Evolutionary conservation across 192 early-diverging fungal genomes (phyloP), one percentile per base, ranked within the genome.

Genomic region (Linnemannia exigua): DNA sequence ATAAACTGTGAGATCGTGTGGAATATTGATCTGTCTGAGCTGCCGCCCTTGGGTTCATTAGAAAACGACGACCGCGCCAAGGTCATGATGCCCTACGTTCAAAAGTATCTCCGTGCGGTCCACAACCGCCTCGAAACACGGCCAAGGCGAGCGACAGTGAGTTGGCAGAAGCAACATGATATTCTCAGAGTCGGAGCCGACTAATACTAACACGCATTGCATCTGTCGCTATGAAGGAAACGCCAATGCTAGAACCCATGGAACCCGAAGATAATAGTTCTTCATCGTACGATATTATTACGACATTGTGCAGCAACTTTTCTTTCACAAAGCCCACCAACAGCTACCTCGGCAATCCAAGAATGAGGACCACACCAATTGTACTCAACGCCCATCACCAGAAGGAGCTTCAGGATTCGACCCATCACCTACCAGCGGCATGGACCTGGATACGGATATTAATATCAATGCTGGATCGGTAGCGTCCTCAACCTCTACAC

Each of bases 1-100:
- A 58, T 8, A 1, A 74, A 74, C 51, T 74, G 72, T 61, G 72
- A 58, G 5, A 61, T 74, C 22, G 35, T 74, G 3, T 51, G 72
- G 2, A 33, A 20, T 4, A 74, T 74, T n/a, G 72, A 74, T 37
- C 52, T 37, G 22, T 33, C 12, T 33, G 35, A 2, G 3, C 36
- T 44, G 2, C 17, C 12, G 2, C 69, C 69, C 20, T 20, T 44
- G 9, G 38, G 69, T 17, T 5, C 44, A 12, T 12, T 12, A 12
- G 44, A 46, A 8, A 46, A 46, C 44, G 44, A 46, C 44, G 44
- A 46, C 44, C 44, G 44, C 4, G 44, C 44, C 44, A 46, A 46
- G 44, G 44, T 12, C 44, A 52, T 73, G 7, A 15, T n/a, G 7
- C 50, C 50, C 5, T 50, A 33, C 48, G 33, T 73, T 4, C 22